phyloP scores from a whole-genome alignment of 805 yeast species.

The Ogataea sp. region DNA sequence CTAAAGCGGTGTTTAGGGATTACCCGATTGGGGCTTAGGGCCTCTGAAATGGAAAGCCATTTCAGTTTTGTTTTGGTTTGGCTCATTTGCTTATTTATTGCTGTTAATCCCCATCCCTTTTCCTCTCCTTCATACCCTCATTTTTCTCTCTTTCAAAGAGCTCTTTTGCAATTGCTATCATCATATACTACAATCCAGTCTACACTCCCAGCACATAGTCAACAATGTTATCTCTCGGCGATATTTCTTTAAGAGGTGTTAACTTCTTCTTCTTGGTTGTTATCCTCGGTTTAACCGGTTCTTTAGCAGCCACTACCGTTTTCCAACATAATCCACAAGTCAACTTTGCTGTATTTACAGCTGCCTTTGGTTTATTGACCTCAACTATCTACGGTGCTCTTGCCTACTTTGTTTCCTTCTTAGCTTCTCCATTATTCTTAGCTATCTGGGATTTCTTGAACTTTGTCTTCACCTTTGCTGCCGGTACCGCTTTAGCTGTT shows the following conservation, averaged over 20 bases:
- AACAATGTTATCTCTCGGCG: slow-evolving; percentile 55
- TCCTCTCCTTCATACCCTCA: neutral
- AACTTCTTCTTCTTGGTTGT: slow-evolving; percentile 74
- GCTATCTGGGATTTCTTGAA: slow-evolving; percentile 78
- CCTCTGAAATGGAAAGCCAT: too few relatives aligned
- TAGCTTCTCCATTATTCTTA: slow-evolving; percentile 83
- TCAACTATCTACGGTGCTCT: slow-evolving; percentile 71
- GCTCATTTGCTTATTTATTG: neutral
- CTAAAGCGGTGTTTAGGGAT: neutral
- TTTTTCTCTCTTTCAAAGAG: too few relatives aligned
- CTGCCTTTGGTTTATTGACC: slow-evolving; percentile 78
- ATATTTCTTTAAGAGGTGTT: slow-evolving; percentile 62
- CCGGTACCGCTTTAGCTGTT: slow-evolving; percentile 90
- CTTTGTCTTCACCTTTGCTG: slow-evolving; percentile 87
- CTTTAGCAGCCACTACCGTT: slow-evolving; percentile 62
- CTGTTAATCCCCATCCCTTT: neutral
- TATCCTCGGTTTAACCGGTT: slow-evolving; percentile 80
- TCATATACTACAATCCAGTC: too few relatives aligned
- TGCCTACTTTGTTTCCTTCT: slow-evolving; percentile 68
- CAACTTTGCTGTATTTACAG: slow-evolving; percentile 79
- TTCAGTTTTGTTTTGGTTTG: neutral
- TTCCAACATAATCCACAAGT: slow-evolving; percentile 64
- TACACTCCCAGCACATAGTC: neutral
- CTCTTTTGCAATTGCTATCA: too few relatives aligned
- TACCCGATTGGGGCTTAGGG: neutral